These are phyloP conservation scores for Solanum tarijense DNA, from an alignment of 257 asterid genomes.

Conservation along the genomic window DNA sequence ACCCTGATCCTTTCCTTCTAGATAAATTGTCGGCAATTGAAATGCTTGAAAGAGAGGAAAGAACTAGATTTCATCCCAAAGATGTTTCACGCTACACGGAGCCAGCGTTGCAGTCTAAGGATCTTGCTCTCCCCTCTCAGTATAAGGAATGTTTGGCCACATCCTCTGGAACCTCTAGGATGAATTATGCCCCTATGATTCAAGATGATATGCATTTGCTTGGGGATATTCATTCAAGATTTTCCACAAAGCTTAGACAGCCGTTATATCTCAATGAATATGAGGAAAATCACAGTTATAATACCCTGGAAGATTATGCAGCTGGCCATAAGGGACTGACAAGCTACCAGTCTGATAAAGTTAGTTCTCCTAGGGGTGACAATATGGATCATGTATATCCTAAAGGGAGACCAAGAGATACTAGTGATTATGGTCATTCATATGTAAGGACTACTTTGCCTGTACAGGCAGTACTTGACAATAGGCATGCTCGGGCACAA, in stretches of 20 bases:
- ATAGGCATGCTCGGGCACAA: neutral
- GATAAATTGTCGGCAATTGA: conserved; percentile 7
- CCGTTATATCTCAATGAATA: neutral
- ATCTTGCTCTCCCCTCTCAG: neutral
- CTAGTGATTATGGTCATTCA: neutral
- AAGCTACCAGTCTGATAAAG: neutral
- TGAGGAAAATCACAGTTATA: conserved; percentile 1
- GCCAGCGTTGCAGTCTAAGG: conserved; percentile 1
- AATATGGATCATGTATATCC: conserved; percentile 3
- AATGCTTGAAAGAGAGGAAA: conserved; percentile 8
- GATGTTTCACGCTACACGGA: neutral
- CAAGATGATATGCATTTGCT: conserved; percentile 4
- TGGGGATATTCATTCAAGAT: neutral
- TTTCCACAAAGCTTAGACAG: neutral
- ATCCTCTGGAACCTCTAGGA: conserved; percentile 9
- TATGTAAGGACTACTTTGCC: neutral
- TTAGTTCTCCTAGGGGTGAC: neutral
- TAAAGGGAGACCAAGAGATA: neutral
- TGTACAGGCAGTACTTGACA: neutral
- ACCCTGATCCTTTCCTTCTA: conserved; percentile 11
- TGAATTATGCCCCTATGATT: neutral
- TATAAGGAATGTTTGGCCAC: neutral
- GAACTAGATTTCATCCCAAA: neutral
- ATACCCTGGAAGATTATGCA: neutral
- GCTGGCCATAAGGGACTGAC: conserved; percentile 1